These are phyloP conservation scores for Chionographis japonica DNA, from an alignment of 106 monocot species.

Conservation along the genomic window DNA sequence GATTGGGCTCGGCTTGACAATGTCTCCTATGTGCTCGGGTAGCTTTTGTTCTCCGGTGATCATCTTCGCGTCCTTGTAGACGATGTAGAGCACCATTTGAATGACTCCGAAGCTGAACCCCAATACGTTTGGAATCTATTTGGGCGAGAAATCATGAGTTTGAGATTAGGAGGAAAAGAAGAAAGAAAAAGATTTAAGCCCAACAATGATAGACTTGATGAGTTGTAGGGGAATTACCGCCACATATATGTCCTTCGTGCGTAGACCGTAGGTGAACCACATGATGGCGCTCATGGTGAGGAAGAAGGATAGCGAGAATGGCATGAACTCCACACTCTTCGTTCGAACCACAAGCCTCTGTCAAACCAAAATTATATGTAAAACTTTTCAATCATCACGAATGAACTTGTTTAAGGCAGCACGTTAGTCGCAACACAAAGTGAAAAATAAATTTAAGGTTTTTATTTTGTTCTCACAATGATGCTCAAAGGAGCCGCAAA, in stretches of 20 bases:
- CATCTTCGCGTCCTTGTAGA: slow-evolving; percentile 24
- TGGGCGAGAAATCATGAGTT: not conserved
- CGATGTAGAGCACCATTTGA: slow-evolving; percentile 39
- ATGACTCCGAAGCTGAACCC: slow-evolving; percentile 34
- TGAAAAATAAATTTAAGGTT: not conserved
- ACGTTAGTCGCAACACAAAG: not conserved
- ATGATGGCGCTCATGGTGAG: slow-evolving; percentile 34
- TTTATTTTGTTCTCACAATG: slow-evolving; percentile 20
- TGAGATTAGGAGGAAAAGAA: not conserved
- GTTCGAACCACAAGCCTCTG: slow-evolving; percentile 38
- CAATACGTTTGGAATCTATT: slow-evolving; percentile 37
- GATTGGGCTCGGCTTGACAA: not conserved
- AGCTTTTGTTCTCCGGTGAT: not conserved
- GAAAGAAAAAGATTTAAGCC: not conserved
- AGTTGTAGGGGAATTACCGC: slow-evolving; percentile 12
- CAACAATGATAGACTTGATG: no score
- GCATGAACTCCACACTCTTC: slow-evolving; percentile 49
- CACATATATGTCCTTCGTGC: slow-evolving; percentile 28
- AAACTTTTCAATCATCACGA: not conserved
- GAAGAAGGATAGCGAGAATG: slow-evolving; percentile 31
- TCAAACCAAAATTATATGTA: not conserved
- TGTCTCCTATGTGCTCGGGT: not conserved
- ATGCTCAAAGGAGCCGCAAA: slow-evolving; percentile 46
- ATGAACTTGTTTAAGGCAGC: not conserved
- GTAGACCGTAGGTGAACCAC: slow-evolving; percentile 32